These are phyloP conservation scores for Emergomyces pasteurianus DNA, from an alignment of 2,329 filamentous ascomycete species.

Conservation along the genomic window DNA sequence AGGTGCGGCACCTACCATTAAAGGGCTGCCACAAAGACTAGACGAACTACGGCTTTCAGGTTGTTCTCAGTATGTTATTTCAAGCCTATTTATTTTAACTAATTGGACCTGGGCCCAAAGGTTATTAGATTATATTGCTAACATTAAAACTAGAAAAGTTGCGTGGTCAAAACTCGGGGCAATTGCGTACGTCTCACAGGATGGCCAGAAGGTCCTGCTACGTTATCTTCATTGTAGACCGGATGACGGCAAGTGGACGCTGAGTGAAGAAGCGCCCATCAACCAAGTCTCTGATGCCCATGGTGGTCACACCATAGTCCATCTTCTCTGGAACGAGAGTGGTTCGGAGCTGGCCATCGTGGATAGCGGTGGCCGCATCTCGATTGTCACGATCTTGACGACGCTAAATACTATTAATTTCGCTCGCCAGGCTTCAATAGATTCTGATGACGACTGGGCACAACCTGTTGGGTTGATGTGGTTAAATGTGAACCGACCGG, in stretches of 20 bases:
- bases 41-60: constrained; percentile 65
- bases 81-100: not conserved
- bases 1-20: constrained; percentile 46
- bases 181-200: constrained; percentile 66
- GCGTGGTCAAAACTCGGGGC: constrained; percentile 82
- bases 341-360: constrained; percentile 73
- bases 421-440: constrained; percentile 51
- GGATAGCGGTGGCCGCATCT: constrained; percentile 65
- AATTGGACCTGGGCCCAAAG: not conserved
- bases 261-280: constrained; percentile 59
- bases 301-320: constrained; percentile 56
- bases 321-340: constrained; percentile 69
- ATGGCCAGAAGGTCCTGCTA: constrained; percentile 59
- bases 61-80: constrained; percentile 64
- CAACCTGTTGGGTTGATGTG: constrained; percentile 77
- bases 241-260: constrained; percentile 59
- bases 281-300: constrained; percentile 49
- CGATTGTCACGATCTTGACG: constrained; percentile 59
- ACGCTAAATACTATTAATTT: constrained; percentile 60
- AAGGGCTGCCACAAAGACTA: constrained; percentile 58
- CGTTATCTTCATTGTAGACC: constrained; percentile 59
- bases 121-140: constrained; percentile 7
- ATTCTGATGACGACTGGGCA: constrained; percentile 62
- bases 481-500: constrained; percentile 51
- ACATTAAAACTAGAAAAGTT: constrained; percentile 48